Base-by-base conservation (phyloP, 805 yeast genomes). In the Brettanomyces nanus region DNA sequence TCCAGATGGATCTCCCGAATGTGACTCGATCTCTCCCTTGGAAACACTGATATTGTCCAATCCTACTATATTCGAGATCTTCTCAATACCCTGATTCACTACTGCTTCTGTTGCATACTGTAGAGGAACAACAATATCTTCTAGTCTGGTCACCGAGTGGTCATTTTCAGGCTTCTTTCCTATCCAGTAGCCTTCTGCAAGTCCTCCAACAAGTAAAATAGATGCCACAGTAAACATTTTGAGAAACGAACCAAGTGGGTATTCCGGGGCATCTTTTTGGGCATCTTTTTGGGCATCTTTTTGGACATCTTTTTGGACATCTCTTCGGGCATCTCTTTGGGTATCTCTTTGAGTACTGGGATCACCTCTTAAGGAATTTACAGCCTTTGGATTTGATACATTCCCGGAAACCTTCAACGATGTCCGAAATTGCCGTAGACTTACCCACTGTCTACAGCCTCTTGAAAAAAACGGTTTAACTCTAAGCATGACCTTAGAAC, bases 11-110 rank as follows among this genome's bases (percentile, higher is more conserved):
- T 60, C 62, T 28, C 44, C 48, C 1, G 63, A 55, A 38, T 60
- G 65, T 19, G 47, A 48, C 11, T 42, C 31, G 13, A 59, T 34
- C 37, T 60, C 65, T 28, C 53, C 51, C 13, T 43, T 37, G 3
- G 75, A 65, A 3, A 52, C 45, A 9, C 72, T 58, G n/a, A 77
- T 65, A 41, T 72, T 66, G 0, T 67, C 75, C 1, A 47, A 48
- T 2, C 86, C 86, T 1, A 85, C 73, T 6, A 79, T 56, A 5
- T 51, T 48, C 10, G 53, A 53, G 44, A 85, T 71, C 49, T 72
- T 73, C 27, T 19, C 28, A 2, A 29, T 15, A n/a, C 18, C 38
- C 5, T 13, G n/a, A 15, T 35, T 35, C 20, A 35, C 33, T 4
- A 29, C 33, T 14, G 26, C 33, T 13, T 14, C 28, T 2, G 33